Evolutionary conservation across 2,329 filamentous ascomycete genomes (phyloP).

Genomic region (Neonectria sp.): DNA sequence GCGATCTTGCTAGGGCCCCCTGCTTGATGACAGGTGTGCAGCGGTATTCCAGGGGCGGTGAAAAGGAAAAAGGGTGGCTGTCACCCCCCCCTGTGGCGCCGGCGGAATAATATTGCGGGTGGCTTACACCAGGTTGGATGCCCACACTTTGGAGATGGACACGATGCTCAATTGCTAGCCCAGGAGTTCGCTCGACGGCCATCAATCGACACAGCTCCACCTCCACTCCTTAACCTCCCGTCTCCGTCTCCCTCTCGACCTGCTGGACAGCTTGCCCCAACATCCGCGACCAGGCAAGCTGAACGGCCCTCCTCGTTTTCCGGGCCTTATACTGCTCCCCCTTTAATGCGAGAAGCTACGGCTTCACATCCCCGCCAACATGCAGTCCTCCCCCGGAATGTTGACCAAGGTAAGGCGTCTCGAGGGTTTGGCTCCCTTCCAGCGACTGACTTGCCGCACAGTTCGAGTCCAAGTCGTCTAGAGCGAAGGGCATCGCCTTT

Average conservation of each 20-base stretch:
- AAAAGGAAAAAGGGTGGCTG: conserved; percentile 42
- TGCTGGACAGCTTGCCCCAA: conserved; percentile 53
- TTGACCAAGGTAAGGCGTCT: conserved; percentile 72
- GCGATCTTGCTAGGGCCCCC: conserved; percentile 56
- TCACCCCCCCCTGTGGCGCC: conserved; percentile 33
- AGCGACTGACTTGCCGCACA: conserved; percentile 52
- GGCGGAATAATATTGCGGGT: conserved; percentile 51
- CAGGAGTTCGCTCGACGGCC: conserved; percentile 51
- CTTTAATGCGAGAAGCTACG: conserved; percentile 71
- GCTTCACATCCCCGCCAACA: conserved; percentile 72
- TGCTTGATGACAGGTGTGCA: conserved; percentile 25
- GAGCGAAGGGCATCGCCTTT: conserved; percentile 82
- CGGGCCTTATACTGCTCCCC: conserved; percentile 49
- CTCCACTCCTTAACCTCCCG: conserved; percentile 46
- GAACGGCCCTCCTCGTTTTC: conserved; percentile 33
- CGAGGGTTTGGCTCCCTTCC: conserved; percentile 13
- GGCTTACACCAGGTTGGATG: conserved; percentile 37
- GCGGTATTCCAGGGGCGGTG: conserved; percentile 56
- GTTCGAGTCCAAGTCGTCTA: conserved; percentile 83
- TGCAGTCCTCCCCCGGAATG: conserved; percentile 79
- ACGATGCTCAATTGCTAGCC: conserved; percentile 62
- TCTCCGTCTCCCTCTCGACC: conserved; percentile 37
- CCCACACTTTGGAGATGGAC: conserved; percentile 60
- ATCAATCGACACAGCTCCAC: conserved; percentile 49
- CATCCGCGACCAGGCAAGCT: conserved; percentile 44